Evolutionary conservation across 495 filamentous ascomycete species (phyloP), one percentile per base, ranked within the genome.

Genomic region (Tuber calosporum): DNA sequence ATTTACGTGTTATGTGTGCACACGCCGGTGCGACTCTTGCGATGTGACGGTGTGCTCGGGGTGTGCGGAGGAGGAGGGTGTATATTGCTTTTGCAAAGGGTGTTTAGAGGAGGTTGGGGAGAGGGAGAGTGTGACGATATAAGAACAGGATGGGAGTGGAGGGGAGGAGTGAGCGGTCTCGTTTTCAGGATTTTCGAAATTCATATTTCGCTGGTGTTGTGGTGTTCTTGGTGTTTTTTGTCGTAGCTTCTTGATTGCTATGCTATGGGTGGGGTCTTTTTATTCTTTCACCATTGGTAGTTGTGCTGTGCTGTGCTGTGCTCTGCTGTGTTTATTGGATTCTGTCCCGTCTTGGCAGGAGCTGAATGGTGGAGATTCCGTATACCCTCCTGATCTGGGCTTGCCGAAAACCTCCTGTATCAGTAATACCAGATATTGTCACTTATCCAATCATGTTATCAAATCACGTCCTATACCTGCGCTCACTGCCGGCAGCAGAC

Each of bases 31-130:
- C 19, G 76, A 79, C 62, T 43, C 67, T 38, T 79, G 77, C 37
- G 73, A 79, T n/a, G 77, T 76, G 66, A 79, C 73, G 40, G 77
- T 79, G 26, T 79, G 77, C 66, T 79, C 76, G 15, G 70, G 39
- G 53, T 79, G 77, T 36, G 53, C 69, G 4, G 73, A 75, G 45
- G 77, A 79, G 73, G 79, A 79, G 67, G 77, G 67, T 34, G 77
- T 79, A 17, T 73, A 79, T 70, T 76, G 76, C 71, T 79, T 79
- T 40, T 79, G 77, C 42, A 53, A 69, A 39, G 66, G 62, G 74
- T 78, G 76, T 73, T 66, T 78, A 67, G 67, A 62, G 26, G 67
- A 1, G 66, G 37, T 58, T 73, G 41, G 74, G 72, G 69, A 48
- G 74, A 77, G 70, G 37, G 75, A 58, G 53, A 40, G 69, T 2